These are phyloP conservation scores for Blastomyces gilchristii DNA, from an alignment of 2,329 filamentous ascomycete genomes.

Conservation along the genomic window DNA sequence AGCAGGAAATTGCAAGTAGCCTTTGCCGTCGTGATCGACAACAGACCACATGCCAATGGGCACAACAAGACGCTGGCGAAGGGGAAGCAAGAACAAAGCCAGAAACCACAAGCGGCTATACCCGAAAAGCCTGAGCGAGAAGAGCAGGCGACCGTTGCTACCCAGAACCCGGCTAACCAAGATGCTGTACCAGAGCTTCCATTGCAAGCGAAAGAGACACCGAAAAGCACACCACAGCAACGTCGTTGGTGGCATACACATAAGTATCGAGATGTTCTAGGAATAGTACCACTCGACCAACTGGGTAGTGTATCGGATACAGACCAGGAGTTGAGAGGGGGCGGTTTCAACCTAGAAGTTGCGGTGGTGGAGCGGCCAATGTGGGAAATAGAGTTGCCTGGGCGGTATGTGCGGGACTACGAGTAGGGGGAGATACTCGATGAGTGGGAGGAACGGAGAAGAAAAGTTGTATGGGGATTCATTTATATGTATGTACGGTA, in stretches of 20 bases:
- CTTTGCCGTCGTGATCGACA: slow-evolving; percentile 16
- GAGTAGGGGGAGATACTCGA: slow-evolving; percentile 27
- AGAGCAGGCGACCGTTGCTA: slow-evolving; percentile 4
- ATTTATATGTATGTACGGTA: too few relatives aligned
- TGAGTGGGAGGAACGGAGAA: neutral
- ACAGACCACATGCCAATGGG: slow-evolving; percentile 10
- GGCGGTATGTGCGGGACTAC: slow-evolving; percentile 54
- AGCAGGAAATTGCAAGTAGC: slow-evolving; percentile 9
- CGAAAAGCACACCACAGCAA: slow-evolving; percentile 20
- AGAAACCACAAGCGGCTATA: slow-evolving; percentile 10
- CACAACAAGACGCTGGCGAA: neutral
- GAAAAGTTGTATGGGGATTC: neutral
- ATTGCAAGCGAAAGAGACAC: slow-evolving; percentile 12
- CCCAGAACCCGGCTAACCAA: slow-evolving; percentile 2
- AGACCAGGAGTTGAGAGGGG: slow-evolving; percentile 21
- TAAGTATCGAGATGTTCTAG: slow-evolving; percentile 90
- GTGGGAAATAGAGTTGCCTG: slow-evolving; percentile 70
- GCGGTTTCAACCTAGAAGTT: slow-evolving; percentile 50
- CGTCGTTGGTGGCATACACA: slow-evolving; percentile 63
- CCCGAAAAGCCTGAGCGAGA: slow-evolving; percentile 2
- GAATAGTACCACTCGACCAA: slow-evolving; percentile 49
- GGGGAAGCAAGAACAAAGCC: neutral
- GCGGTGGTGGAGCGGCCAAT: slow-evolving; percentile 78
- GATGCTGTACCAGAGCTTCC: slow-evolving; percentile 14
- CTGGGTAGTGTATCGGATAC: slow-evolving; percentile 21